Evolutionary conservation across 176 grass and related monocot genomes (phyloP).

Genomic region (Avena atlantica): DNA sequence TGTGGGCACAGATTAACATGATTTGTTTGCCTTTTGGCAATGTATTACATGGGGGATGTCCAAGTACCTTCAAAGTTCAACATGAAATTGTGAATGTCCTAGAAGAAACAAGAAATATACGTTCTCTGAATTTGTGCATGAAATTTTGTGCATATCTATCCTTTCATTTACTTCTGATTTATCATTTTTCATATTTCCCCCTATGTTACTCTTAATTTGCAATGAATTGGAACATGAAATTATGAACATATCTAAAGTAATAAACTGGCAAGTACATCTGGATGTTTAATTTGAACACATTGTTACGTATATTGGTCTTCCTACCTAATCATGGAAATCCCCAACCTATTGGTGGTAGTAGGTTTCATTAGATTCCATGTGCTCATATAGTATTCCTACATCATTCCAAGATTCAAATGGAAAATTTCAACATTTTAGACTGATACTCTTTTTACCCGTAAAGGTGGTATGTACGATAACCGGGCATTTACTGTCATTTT

Average conservation of each 20-base stretch:
- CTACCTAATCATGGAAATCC: background rate
- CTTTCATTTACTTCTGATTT: slow-evolving; percentile 1
- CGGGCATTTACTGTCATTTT: background rate
- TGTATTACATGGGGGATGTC: background rate
- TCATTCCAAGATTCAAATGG: background rate
- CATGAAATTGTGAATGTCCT: slow-evolving; percentile 4
- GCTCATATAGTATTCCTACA: background rate
- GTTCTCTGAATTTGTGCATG: background rate
- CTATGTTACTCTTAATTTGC: slow-evolving; percentile 6
- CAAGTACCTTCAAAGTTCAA: background rate
- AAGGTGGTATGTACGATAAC: background rate
- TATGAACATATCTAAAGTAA: slow-evolving; percentile 14
- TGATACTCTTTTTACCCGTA: background rate
- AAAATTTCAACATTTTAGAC: background rate
- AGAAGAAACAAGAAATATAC: background rate
- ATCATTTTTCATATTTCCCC: background rate
- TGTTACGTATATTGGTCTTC: background rate
- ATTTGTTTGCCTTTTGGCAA: background rate
- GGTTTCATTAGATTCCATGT: slow-evolving; percentile 5
- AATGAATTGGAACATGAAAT: slow-evolving; percentile 10
- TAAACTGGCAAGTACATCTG: slow-evolving; percentile 1
- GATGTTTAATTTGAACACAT: slow-evolving; percentile 20
- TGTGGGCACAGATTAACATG: background rate
- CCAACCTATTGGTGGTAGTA: slow-evolving; percentile 4
- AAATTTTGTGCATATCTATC: background rate